Conservation (phyloP, 2,329 filamentous ascomycete genomes). For the Orbilia javanica region DNA sequence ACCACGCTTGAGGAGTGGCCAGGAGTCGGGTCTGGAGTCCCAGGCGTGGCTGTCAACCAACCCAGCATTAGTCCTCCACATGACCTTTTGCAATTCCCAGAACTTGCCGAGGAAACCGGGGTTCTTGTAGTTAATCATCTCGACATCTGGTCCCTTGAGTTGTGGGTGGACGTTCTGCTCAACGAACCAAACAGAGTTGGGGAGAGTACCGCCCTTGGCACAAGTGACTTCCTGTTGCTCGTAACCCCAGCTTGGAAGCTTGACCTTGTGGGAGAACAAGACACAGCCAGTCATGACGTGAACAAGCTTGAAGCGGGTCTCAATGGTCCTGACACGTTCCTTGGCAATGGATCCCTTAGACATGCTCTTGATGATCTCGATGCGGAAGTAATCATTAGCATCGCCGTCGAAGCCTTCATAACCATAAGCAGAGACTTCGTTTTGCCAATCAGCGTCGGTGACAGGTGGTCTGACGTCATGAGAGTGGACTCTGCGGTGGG, state of each 20-base stretch:
- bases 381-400: constrained; percentile 93
- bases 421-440: constrained; percentile 95
- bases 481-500: constrained; percentile 90
- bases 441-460: constrained; percentile 91
- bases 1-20: constrained; percentile 90
- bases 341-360: constrained; percentile 84
- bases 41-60: constrained; percentile 96
- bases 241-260: constrained; percentile 96
- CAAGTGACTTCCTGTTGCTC: constrained; percentile 99
- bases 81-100: constrained; percentile 95
- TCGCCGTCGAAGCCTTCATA: constrained; percentile 97
- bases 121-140: constrained; percentile 95
- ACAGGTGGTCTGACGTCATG: constrained; percentile 91
- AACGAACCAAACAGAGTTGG: constrained; percentile 97
- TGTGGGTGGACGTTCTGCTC: constrained; percentile 88
- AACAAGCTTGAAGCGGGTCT: constrained; percentile 94
- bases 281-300: constrained; percentile 97
- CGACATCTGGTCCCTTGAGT: constrained; percentile 76
- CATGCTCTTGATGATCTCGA: constrained; percentile 93
- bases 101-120: constrained; percentile 98
- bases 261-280: constrained; percentile 98
- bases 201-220: constrained; percentile 87
- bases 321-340: constrained; percentile 87
- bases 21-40: constrained; percentile 94
- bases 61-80: constrained; percentile 98